Evolutionary conservation across 1,284 basidiomycete species (phyloP).

Genomic region (Ceratobasidium sp.): DNA sequence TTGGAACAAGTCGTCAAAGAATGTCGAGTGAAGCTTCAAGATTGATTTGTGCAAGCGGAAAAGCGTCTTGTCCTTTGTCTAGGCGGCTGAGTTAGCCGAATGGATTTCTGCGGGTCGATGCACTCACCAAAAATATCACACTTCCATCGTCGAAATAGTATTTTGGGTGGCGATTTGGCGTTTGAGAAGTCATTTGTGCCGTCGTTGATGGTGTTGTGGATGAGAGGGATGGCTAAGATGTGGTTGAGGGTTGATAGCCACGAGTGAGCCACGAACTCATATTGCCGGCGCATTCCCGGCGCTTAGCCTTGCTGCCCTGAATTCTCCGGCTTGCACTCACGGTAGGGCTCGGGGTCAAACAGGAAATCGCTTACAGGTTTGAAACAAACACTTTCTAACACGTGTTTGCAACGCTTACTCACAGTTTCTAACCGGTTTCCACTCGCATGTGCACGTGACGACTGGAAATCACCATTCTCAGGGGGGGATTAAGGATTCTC

Average conservation of each 20-base stretch:
- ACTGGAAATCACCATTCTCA: too few species aligned
- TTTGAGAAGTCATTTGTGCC: background rate
- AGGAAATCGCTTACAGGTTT: too few species aligned
- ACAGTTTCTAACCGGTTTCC: too few species aligned
- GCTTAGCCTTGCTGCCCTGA: background rate
- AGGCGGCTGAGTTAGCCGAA: background rate
- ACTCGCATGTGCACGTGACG: too few species aligned
- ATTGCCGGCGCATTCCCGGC: too few species aligned
- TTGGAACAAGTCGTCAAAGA: slow-evolving; percentile 36
- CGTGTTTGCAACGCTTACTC: too few species aligned
- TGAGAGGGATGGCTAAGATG: background rate
- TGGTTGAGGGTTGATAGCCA: background rate
- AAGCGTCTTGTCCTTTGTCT: slow-evolving; percentile 35
- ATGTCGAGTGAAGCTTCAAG: slow-evolving; percentile 30
- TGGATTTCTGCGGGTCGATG: background rate
- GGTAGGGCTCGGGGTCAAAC: too few species aligned
- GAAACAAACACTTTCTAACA: too few species aligned
- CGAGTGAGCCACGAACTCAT: slow-evolving; percentile 1
- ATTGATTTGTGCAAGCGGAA: slow-evolving; percentile 41
- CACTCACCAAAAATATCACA: slow-evolving; percentile 41
- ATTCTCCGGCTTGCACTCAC: too few species aligned
- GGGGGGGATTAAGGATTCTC: too few species aligned
- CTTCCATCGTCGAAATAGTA: slow-evolving; percentile 47
- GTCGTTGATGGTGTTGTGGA: background rate
- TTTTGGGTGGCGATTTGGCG: slow-evolving; percentile 21